Percentiles rank a stretch among this genome's conserved stretches.
phyloP scores from a whole-genome alignment of 2,329 filamentous ascomycete species.

The Erysiphe neolycopersici region DNA sequence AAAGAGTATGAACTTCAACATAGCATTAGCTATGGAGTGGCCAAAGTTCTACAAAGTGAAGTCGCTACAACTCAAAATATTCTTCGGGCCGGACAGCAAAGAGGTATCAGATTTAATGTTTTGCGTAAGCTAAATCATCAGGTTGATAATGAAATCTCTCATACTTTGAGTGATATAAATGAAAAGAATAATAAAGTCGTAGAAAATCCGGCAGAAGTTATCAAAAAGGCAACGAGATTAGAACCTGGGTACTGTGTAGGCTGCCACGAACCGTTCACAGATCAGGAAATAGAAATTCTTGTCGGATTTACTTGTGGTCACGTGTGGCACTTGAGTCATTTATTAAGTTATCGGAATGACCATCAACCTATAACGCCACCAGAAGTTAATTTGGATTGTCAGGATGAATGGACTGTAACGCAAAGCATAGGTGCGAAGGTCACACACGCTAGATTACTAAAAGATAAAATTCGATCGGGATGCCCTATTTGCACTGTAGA shows the following conservation, averaged over 20 bases:
- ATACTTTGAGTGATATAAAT: conserved; percentile 1
- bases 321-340: conserved; percentile 50
- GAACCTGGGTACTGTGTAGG: conserved; percentile 30
- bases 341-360: conserved; percentile 22
- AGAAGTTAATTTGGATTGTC: conserved; percentile 18
- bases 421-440: conserved; percentile 66
- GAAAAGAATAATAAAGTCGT: conserved; percentile 1
- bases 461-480: conserved; percentile 38
- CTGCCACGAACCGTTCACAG: conserved; percentile 28
- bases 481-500: conserved; percentile 27
- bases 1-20: conserved; percentile 90
- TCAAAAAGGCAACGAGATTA: conserved; percentile 5
- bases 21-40: conserved; percentile 74
- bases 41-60: conserved; percentile 63
- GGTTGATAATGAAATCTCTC: conserved; percentile 6
- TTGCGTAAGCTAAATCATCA: conserved; percentile 16
- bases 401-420: conserved; percentile 18
- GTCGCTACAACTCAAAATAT: conserved; percentile 62
- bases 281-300: conserved; percentile 41
- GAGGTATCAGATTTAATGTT: conserved; percentile 74
- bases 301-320: conserved; percentile 64
- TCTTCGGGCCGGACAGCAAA: conserved; percentile 52
- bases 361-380: conserved; percentile 14
- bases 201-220: conserved; percentile 2
- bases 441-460: conserved; percentile 53